Evolutionary conservation across 2,329 filamentous ascomycete species (phyloP).

Genomic region (Nemania abortiva): DNA sequence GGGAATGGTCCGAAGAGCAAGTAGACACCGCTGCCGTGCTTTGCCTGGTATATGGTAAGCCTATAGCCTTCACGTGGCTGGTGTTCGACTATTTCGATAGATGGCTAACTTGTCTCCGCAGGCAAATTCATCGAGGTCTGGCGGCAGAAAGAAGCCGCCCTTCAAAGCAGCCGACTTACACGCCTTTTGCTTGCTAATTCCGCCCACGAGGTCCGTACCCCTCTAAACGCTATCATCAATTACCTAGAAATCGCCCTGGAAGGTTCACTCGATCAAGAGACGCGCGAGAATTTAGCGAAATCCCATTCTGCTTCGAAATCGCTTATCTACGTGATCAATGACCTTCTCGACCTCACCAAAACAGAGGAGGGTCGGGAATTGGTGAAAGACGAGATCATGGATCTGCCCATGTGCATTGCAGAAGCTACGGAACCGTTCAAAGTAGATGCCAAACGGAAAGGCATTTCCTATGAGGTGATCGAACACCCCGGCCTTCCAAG

Average conservation of each 20-base stretch:
- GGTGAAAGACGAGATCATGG: constrained; percentile 83
- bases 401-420: constrained; percentile 76
- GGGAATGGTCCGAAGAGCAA: constrained; percentile 90
- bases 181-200: constrained; percentile 85
- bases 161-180: constrained; percentile 86
- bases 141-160: constrained; percentile 87
- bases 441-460: constrained; percentile 80
- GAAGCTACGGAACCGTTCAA: constrained; percentile 82
- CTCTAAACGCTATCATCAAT: constrained; percentile 93
- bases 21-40: constrained; percentile 89
- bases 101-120: constrained; percentile 40
- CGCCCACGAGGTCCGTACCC: constrained; percentile 90
- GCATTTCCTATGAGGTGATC: constrained; percentile 75
- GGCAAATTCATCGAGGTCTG: constrained; percentile 90
- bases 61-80: neutral
- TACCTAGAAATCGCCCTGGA: constrained; percentile 93
- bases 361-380: constrained; percentile 84
- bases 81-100: neutral
- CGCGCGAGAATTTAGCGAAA: constrained; percentile 82
- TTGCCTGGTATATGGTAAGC: constrained; percentile 84
- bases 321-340: constrained; percentile 93
- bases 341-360: constrained; percentile 88
- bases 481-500: constrained; percentile 76
- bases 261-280: constrained; percentile 82
- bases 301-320: constrained; percentile 94